Percentiles rank a stretch among this genome's conserved stretches.
Conservation (phyloP, 2,329 filamentous ascomycete species). For the Penicillium olsonii region DNA sequence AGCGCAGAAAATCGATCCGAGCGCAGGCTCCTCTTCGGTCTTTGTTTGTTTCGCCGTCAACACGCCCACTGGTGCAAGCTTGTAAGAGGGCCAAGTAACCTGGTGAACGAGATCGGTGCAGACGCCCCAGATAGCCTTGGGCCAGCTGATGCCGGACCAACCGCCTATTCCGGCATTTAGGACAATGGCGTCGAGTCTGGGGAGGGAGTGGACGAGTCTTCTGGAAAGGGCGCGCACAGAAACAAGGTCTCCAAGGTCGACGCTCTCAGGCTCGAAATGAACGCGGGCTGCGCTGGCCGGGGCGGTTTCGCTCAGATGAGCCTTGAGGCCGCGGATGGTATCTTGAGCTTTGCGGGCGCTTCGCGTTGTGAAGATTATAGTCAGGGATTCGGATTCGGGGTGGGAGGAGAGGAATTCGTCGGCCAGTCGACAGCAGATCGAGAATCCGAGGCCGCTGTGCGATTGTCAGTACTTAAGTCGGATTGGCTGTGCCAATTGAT, state of each 20-base stretch:
- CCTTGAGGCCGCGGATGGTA: conserved; percentile 66
- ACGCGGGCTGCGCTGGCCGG: conserved; percentile 47
- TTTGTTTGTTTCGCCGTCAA: conserved; percentile 54
- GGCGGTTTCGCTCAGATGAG: conserved; percentile 56
- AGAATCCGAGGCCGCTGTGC: conserved; percentile 79
- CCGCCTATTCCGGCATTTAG: conserved; percentile 89
- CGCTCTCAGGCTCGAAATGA: conserved; percentile 56
- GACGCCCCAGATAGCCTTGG: conserved; percentile 55
- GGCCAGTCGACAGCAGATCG: conserved; percentile 79
- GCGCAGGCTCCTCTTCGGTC: conserved; percentile 52
- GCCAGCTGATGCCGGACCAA: conserved; percentile 78
- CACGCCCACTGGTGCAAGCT: conserved; percentile 62
- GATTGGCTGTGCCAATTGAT: not conserved
- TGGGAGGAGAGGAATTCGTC: conserved; percentile 80
- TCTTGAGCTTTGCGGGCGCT: conserved; percentile 71
- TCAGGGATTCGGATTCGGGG: conserved; percentile 67
- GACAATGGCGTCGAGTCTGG: conserved; percentile 75
- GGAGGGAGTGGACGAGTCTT: conserved; percentile 54
- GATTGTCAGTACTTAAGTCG: conserved; percentile 10
- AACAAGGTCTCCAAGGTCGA: conserved; percentile 59
- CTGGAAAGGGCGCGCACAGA: conserved; percentile 58
- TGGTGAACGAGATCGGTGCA: conserved; percentile 66
- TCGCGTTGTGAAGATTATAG: conserved; percentile 82
- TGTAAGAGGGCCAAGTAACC: conserved; percentile 76
- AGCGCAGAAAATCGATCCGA: conserved; percentile 84